Evolutionary conservation across 2,329 filamentous ascomycete genomes (phyloP).

Genomic region (Emmonsiellopsis sp.): DNA sequence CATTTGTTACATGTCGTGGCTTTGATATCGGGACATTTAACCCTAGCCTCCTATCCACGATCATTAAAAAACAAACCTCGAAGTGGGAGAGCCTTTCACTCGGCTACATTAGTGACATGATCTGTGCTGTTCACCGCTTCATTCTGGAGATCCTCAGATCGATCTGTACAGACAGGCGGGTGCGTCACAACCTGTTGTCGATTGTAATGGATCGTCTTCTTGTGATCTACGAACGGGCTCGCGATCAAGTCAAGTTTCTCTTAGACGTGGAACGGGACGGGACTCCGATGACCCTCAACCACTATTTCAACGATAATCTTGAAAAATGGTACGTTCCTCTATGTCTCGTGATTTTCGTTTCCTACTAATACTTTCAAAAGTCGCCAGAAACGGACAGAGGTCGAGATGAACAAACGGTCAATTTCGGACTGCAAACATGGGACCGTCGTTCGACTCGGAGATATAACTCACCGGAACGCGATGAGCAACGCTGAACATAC

Average conservation of each 20-base stretch:
- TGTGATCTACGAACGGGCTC: constrained; percentile 37
- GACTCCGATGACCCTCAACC: constrained; percentile 42
- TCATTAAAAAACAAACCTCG: constrained; percentile 45
- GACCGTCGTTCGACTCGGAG: neutral
- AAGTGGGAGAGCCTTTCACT: constrained; percentile 44
- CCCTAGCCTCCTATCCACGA: constrained; percentile 17
- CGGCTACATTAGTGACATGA: constrained; percentile 43
- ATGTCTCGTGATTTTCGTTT: neutral
- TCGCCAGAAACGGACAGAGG: neutral
- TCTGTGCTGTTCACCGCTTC: constrained; percentile 45
- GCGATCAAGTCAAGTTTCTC: constrained; percentile 43
- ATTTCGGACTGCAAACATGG: neutral
- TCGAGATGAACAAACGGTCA: neutral
- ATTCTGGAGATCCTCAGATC: constrained; percentile 34
- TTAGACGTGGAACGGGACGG: constrained; percentile 42
- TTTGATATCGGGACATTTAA: constrained; percentile 46
- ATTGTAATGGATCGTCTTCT: constrained; percentile 38
- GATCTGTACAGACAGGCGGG: constrained; percentile 35
- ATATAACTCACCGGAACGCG: neutral
- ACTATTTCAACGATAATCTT: constrained; percentile 41
- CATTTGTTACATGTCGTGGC: constrained; percentile 40
- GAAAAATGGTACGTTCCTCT: constrained; percentile 24
- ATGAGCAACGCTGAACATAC: constrained; percentile 29
- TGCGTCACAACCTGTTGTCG: constrained; percentile 36
- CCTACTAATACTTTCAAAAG: neutral